Base-by-base conservation (phyloP, 2,329 filamentous ascomycete species). In the Aspergillus fructus region DNA sequence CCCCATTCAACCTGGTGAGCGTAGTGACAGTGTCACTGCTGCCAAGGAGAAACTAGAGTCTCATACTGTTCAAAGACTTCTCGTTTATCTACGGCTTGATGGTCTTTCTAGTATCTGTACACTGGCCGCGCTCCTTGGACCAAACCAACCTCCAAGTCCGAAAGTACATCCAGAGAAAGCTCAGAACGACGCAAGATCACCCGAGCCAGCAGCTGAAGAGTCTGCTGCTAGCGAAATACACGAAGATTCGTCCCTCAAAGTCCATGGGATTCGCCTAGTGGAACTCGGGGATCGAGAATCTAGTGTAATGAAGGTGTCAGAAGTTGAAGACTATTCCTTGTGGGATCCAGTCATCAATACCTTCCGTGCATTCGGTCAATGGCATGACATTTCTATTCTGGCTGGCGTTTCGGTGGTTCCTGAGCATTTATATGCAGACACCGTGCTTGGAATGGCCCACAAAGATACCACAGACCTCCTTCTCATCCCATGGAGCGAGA, bases 281-380 rank as follows among this genome's bases (percentile, higher is more conserved):
- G 90, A 96, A 69, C 83, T 97, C 12, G 96, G 91, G 0, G 93
- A 97, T 66, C 91, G 93, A 82, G 89, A 91, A 42, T 97, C 93
- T 0, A 93, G 92, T 17, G 93, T 97, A 66, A 97, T 97, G 93
- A 89, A 91, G 66, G 91, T 96, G 11, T 88, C 91, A 0, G 91
- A 96, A 68, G 82, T 88, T 3, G 89, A 92, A 40, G 90, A 94
- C 49, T 84, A 86, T 59, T 84, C 84, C 24, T 80, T 83, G 6
- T 83, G 84, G 66, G 93, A 97, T 67, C 91, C 93, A 0, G 88
- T 97, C 4, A 86, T 97, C 54, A 96, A 96, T 70, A 90, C 91
- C 0, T 97, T 97, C 81, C 86, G 90, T 48, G 91, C 91, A 0
- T 93, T 97, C 65, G 91, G 91, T 1, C 89, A 89, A 61, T 84